Percentiles rank a stretch among this genome's conserved stretches.
phyloP scores from a whole-genome alignment of 2,329 filamentous ascomycete genomes.

The Exophiala oligosperma region DNA sequence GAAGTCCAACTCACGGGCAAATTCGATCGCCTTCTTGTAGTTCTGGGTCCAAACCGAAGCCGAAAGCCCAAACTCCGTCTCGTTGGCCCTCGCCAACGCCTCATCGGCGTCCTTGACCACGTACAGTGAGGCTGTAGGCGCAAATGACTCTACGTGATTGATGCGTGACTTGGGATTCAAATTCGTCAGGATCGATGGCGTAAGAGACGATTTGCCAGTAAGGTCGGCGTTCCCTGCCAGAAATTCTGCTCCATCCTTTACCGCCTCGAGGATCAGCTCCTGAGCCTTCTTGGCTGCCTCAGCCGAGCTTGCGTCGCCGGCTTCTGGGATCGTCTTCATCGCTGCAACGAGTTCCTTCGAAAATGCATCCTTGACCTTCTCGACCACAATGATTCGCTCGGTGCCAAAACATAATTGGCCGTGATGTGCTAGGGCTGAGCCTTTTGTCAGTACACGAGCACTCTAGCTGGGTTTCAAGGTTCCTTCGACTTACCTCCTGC shows the following conservation, averaged over 20 bases:
- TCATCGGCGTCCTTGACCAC: conserved; percentile 77
- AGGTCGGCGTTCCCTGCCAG: no score
- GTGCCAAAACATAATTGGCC: conserved; percentile 92
- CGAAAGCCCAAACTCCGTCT: conserved; percentile 71
- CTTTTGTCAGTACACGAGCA: background rate
- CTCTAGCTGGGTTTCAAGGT: no score
- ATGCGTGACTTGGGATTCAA: conserved; percentile 77
- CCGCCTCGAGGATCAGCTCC: conserved; percentile 73
- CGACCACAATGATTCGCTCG: conserved; percentile 84
- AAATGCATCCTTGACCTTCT: conserved; percentile 80
- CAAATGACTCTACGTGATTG: conserved; percentile 92
- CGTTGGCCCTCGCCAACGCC: conserved; percentile 44
- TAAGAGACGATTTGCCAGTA: no score
- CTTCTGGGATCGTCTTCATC: conserved; percentile 75
- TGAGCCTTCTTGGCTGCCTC: conserved; percentile 75
- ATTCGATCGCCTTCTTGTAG: background rate
- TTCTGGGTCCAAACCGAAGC: conserved; percentile 11
- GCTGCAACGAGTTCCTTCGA: conserved; percentile 76
- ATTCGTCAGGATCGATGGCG: conserved; percentile 60
- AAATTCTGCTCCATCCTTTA: conserved; percentile 41
- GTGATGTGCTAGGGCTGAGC: conserved; percentile 81
- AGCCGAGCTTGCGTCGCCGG: conserved; percentile 77
- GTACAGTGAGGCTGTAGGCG: conserved; percentile 84
- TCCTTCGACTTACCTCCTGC: conserved; percentile 53
- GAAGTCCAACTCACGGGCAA: conserved; percentile 11